A percentile compares a stretch with the other conserved stretches of the same genome.
Conservation (phyloP, 2,329 filamentous ascomycete genomes). For the Cladosporium colombiae region DNA sequence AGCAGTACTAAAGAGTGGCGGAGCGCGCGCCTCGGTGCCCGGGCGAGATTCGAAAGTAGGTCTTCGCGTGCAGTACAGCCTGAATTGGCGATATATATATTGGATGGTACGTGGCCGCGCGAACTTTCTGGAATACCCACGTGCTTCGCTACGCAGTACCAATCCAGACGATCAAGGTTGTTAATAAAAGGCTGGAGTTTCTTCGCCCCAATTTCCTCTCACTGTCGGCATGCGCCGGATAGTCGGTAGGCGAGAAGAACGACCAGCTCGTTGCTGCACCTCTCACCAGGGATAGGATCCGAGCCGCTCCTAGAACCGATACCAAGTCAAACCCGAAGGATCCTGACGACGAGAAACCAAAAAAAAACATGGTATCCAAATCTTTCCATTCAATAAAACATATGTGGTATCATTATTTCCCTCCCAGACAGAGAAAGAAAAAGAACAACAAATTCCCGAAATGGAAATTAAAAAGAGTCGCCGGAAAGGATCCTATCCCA, state of each 20-base stretch:
- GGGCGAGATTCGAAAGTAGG: neutral
- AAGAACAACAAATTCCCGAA: neutral
- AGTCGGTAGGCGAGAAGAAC: too few species aligned
- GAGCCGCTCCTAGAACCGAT: too few species aligned
- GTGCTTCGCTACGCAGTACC: neutral
- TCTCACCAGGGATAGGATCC: too few species aligned
- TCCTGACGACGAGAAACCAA: too few species aligned
- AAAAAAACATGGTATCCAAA: neutral
- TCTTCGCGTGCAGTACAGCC: neutral
- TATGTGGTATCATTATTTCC: constrained; percentile 8
- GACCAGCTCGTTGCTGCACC: too few species aligned
- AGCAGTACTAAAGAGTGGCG: neutral
- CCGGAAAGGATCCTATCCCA: neutral
- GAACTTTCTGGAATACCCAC: neutral
- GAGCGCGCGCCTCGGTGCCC: neutral
- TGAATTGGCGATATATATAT: neutral
- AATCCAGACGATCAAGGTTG: too few species aligned
- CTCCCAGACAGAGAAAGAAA: neutral
- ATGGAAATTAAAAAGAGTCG: neutral
- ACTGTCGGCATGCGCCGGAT: too few species aligned
- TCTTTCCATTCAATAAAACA: neutral
- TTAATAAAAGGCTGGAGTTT: neutral
- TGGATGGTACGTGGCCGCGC: neutral
- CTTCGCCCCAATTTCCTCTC: neutral
- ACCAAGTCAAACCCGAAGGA: too few species aligned